Evolutionary conservation across 1,139 yeast species (phyloP).

Genomic region (Kurtzmaniella quercitrusa): DNA sequence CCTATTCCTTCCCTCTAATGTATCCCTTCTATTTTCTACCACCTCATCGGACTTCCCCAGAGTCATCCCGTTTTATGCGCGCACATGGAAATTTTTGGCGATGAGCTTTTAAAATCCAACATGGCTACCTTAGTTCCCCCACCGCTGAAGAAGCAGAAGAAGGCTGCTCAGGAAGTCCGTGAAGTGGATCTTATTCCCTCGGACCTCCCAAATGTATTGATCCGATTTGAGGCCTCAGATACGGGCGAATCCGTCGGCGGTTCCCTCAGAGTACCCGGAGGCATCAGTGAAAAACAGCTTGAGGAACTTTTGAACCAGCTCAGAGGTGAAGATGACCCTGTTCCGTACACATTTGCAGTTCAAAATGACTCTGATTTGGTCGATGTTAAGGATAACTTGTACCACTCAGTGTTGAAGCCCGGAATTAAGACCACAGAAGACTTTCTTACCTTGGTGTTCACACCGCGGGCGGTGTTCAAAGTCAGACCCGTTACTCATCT

Average conservation of each 20-base stretch:
- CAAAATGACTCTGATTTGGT: constrained; percentile 40
- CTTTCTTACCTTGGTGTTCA: constrained; percentile 81
- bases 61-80: neutral
- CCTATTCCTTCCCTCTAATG: no score
- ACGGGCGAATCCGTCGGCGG: constrained; percentile 89
- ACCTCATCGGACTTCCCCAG: neutral
- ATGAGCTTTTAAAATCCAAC: neutral
- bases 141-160: constrained; percentile 83
- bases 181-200: constrained; percentile 71
- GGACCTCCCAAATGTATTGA: constrained; percentile 81
- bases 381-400: constrained; percentile 75
- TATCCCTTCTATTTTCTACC: neutral
- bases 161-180: constrained; percentile 76
- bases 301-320: constrained; percentile 82
- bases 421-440: constrained; percentile 90
- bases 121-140: constrained; percentile 97
- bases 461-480: constrained; percentile 93
- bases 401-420: constrained; percentile 77
- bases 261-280: constrained; percentile 87
- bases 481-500: constrained; percentile 90
- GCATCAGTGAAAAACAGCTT: constrained; percentile 77
- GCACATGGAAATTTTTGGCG: neutral
- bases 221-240: constrained; percentile 89
- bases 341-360: constrained; percentile 83
- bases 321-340: constrained; percentile 73